phyloP scores from a whole-genome alignment of 2,329 filamentous ascomycete species.

The Pseudocercospora fijiensis region DNA sequence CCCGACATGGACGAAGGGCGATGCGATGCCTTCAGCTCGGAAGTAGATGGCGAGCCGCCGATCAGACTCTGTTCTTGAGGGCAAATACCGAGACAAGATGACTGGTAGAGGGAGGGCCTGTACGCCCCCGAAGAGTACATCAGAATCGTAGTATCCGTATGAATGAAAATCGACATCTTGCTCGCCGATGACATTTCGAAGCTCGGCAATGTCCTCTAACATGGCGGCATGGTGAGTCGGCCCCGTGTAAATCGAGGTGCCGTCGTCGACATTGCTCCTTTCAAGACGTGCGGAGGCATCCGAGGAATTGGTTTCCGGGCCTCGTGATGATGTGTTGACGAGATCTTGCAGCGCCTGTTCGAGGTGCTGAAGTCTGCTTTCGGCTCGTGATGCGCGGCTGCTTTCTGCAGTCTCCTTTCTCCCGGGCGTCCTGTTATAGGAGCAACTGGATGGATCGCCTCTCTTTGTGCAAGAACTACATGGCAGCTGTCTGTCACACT shows the following conservation, averaged over 20 bases:
- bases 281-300: background rate
- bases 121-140: conserved; percentile 19
- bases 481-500: conserved; percentile 15
- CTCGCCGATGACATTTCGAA: conserved; percentile 17
- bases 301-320: background rate
- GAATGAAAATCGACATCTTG: conserved; percentile 4
- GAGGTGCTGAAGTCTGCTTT: conserved; percentile 16
- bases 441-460: conserved; percentile 6
- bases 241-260: conserved; percentile 13
- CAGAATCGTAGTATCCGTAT: conserved; percentile 9
- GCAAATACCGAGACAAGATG: conserved; percentile 16
- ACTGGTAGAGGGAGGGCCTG: conserved; percentile 5
- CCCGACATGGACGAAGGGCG: conserved; percentile 18
- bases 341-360: conserved; percentile 16
- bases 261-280: background rate
- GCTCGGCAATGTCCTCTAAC: conserved; percentile 21
- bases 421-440: conserved; percentile 7
- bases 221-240: conserved; percentile 24
- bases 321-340: background rate
- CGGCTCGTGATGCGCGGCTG: conserved; percentile 4
- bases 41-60: conserved; percentile 19
- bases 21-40: conserved; percentile 18
- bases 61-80: conserved; percentile 15
- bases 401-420: conserved; percentile 1
- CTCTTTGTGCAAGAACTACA: conserved; percentile 15